Base-by-base conservation (phyloP, 2,329 filamentous ascomycete genomes). In the Sodiomyces alkalinus region DNA sequence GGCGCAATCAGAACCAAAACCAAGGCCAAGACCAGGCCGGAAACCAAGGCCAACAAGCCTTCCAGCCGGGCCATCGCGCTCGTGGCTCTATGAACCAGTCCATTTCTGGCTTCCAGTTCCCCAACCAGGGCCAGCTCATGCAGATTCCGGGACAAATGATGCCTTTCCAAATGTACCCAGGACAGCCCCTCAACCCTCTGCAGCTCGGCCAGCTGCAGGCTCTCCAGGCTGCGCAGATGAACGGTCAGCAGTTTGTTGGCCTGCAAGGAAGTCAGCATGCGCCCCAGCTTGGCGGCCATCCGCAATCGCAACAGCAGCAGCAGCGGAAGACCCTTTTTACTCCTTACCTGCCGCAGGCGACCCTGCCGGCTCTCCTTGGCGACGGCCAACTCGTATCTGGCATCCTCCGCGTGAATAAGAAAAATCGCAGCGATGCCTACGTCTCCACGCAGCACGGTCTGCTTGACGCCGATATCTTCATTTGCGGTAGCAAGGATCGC, bases 271-370 rank as follows among this genome's bases (percentile, higher is more conserved):
- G 75, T 46, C 81, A 92, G 51, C 80, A 87, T 46, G 74, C 73
- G 29, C 17, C 17, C 18, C 72, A 67, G 39, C 46, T 70, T 51
- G 72, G 58, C 49, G 74, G 64, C 46, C 67, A 74, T 41, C 73
- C 77, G 38, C 67, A 74, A 41, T 73, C 77, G 38, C 79, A 87
- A 41, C 75, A 79, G 38, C 80, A 90, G 46, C 83, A 93, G 49
- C 86, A 93, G 60, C 78, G 90, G 49, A 98, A 98, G 68, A 98
- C 90, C 2, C 71, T 98, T 14, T 98, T 98, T 60, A 96, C 90
- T 43, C 90, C 90, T 37, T 98, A 98, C 47, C 70, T 98, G 28
- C 87, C 90, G 11, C 90, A 98, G 52, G 87, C 87, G 6, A 92
- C 80, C 33, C 66, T 98, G 13, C 90, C 90, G 33, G 87, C 86